Base-by-base conservation (phyloP, 2,329 filamentous ascomycete genomes). In the Hypoxylon sp. region DNA sequence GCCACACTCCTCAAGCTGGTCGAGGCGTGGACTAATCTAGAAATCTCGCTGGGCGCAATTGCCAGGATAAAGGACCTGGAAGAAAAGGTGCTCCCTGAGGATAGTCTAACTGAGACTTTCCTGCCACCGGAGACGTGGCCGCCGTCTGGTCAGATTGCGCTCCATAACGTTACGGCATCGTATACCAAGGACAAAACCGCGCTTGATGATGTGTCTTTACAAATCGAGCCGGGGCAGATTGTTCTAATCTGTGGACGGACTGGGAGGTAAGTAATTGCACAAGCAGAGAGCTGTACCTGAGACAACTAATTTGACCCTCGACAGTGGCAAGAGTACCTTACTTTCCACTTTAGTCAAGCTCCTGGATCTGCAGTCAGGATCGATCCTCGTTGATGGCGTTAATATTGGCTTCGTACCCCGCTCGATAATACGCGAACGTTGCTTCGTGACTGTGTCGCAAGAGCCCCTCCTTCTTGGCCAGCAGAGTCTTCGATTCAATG, bases 181-280 rank as follows among this genome's bases (percentile, higher is more conserved):
- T 76, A 76, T 37, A 65, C 65, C 13, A 10, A 54, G 1, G 54
- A 69, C 4, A 55, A 56, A 0, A 42, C 62, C 0, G 72, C 67
- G 1, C 58, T 78, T 1, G 40, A 59, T 3, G 40, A 67, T 9
- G 1, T 77, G 0, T 66, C 31, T 4, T 46, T 77, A 9, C 49
- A 40, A 2, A 65, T 77, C 29, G 18, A 64, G 33, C 65, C 79
- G 0, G 82, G 82, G 6, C 73, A 82, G 63, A 78, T 79, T 63
- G 68, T 81, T n/a, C 73, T 79, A 2, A 73, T 86, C 4, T 83
- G 80, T 38, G 83, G 83, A 1, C 75, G 83, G 2, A 86, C 79
- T 20, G 82, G 79, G 57, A 79, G 76, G 77, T 75, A 66, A 67
- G 70, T 18, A 2, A 20, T 6, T 17, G 8, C 4, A 8, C 6